Base-by-base conservation (phyloP, 225 moss, liverwort and hornwort genomes). In the Pseudisothecium myosuroides region DNA sequence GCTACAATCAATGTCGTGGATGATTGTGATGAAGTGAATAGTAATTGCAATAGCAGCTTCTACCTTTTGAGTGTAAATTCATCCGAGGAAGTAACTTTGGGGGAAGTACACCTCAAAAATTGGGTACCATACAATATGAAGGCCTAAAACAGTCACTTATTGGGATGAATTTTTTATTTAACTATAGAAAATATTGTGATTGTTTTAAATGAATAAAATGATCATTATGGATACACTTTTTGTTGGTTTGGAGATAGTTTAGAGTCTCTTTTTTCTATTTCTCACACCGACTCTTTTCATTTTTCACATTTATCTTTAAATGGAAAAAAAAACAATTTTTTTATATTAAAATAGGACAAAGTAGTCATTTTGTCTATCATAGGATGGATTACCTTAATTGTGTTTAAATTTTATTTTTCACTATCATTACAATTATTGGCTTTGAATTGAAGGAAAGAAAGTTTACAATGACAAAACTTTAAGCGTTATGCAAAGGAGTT, bases 81-180 rank as follows among this genome's bases (percentile, higher is more conserved):
- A 23, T 69, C 0, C 0, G 1, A 7, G 2, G 0, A 39, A 39
- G 7, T n/a, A 2, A n/a, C 1, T n/a, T 68, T 55, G 55, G 55
- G 7, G 2, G 8, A 7, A 55, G 19, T 5, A 55, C 19, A 55
- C 55, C 5, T 55, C 55, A 55, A 55, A 55, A 55, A 55, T 55
- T 55, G 4, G 55, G 18, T 55, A 55, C 18, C 55, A 55, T 7
- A 19, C 2, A 55, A 55, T 19, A 18, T 55, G 7, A n/a, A n/a
- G n/a, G n/a, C n/a, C n/a, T n/a, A n/a, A n/a, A n/a, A n/a, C n/a
- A n/a, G n/a, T n/a, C n/a, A n/a, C n/a, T n/a, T n/a, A n/a, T n/a
- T n/a, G n/a, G n/a, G n/a, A n/a, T n/a, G n/a, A n/a, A n/a, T n/a
- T n/a, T n/a, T n/a, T n/a, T n/a, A n/a, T n/a, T n/a, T n/a, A n/a